These are phyloP conservation scores for Kodamaea laetipori DNA, from an alignment of 805 yeast genomes.

Conservation along the genomic window DNA sequence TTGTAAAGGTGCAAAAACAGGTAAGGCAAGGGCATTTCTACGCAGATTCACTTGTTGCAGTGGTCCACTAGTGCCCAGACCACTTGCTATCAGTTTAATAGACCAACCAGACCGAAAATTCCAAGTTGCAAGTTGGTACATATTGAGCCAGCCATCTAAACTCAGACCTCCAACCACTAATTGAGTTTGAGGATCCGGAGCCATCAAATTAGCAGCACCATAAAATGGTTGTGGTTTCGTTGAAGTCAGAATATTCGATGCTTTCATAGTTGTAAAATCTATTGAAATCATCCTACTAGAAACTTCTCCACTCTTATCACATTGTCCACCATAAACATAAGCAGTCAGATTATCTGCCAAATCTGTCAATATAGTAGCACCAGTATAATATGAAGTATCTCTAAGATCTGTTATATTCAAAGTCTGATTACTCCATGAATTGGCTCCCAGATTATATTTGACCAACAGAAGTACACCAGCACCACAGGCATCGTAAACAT, in stretches of 20 bases:
- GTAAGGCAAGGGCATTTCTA: slow-evolving; percentile 52
- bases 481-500: slow-evolving; percentile 27
- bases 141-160: slow-evolving; percentile 63
- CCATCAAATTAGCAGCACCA: slow-evolving; percentile 49
- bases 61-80: slow-evolving; percentile 18
- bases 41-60: slow-evolving; percentile 51
- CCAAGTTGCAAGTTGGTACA: slow-evolving; percentile 77
- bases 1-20: slow-evolving; percentile 44
- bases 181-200: slow-evolving; percentile 49
- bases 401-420: slow-evolving; percentile 25
- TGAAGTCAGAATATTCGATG: slow-evolving; percentile 47
- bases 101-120: slow-evolving; percentile 69
- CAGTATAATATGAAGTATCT: slow-evolving; percentile 34
- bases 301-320: slow-evolving; percentile 25
- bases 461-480: slow-evolving; percentile 26
- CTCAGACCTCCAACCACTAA: slow-evolving; percentile 70
- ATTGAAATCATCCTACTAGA: slow-evolving; percentile 48
- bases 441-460: slow-evolving; percentile 20
- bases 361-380: slow-evolving; percentile 47
- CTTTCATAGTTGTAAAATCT: slow-evolving; percentile 33
- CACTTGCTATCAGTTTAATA: slow-evolving; percentile 37
- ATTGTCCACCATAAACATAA: slow-evolving; percentile 58
- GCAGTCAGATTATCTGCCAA: slow-evolving; percentile 37
- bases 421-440: slow-evolving; percentile 25
- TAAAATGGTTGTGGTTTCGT: slow-evolving; percentile 59